Base-by-base conservation (phyloP, 805 yeast species). In the Metschnikowia dekortorum region DNA sequence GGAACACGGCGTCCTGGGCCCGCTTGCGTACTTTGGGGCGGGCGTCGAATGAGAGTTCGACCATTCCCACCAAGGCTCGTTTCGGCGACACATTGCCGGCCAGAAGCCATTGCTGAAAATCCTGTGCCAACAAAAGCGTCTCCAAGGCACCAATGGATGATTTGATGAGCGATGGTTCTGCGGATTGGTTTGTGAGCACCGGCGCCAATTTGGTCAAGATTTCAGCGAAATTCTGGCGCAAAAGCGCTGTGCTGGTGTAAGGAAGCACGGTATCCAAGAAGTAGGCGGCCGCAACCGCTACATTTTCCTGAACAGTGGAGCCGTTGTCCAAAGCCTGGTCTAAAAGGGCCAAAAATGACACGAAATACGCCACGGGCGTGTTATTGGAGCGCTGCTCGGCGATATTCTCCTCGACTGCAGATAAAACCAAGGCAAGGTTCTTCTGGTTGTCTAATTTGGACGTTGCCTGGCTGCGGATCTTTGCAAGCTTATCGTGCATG, bases 21-120 rank as follows among this genome's bases (percentile, higher is more conserved):
- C 97, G 85, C 79, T 87, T 89, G 66, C 99, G 82, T 10, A 94
- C 96, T 61, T 94, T 94, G 35, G 99, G 99, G 64, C 98, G 81
- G 42, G 87, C 85, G 67, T 94, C 97, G 39, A 88, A 70, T 0
- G 92, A 81, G 53, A 89, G 75, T 64, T 87, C 89, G 52, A 91
- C 69, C 52, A 91, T 68, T 42, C 92, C 96, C 37, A 79, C 77
- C 51, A 90, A 70, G 39, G 94, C 96, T 74, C 95, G 81, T 62
- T 79, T 81, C 46, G 97, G 96, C n/a, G 87, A 80, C 37, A 82
- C 78, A 74, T 74, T 54, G 67, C 79, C 67, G 68, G 69, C 52
- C 64, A 80, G 53, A 67, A 63, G 32, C 99, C 99, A 94, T 13
- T 89, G 80, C 52, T 79, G 78, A 38, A 80, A 72, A 63, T 89